Evolutionary conservation across 1,284 basidiomycete species (phyloP).

Genomic region (Trametes polyzona): DNA sequence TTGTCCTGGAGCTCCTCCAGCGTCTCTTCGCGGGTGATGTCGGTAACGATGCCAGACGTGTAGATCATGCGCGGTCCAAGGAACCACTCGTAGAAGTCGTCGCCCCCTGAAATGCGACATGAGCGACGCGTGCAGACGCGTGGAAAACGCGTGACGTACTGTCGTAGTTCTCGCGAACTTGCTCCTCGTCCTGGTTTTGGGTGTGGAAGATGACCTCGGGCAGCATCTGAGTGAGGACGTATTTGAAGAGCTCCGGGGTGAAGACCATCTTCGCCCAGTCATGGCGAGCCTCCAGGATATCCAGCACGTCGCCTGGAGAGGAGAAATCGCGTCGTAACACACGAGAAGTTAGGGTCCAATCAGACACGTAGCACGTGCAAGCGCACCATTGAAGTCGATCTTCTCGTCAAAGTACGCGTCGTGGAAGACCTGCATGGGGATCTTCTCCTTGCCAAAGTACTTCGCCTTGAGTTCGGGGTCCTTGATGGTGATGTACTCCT

Average conservation of each 20-base stretch:
- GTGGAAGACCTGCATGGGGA: constrained; percentile 97
- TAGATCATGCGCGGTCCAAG: constrained; percentile 97
- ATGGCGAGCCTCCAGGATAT: constrained; percentile 92
- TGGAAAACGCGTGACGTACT: constrained; percentile 51
- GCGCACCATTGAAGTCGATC: constrained; percentile 90
- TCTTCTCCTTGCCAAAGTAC: constrained; percentile 87
- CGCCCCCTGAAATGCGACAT: constrained; percentile 57
- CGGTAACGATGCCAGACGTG: constrained; percentile 89
- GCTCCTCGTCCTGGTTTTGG: constrained; percentile 90
- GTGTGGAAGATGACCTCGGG: constrained; percentile 96
- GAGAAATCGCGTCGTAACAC: not conserved
- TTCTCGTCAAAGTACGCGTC: constrained; percentile 98
- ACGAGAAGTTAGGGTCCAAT: constrained; percentile 13
- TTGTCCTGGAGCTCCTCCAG: constrained; percentile 98
- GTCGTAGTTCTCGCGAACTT: constrained; percentile 97
- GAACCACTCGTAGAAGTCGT: constrained; percentile 97
- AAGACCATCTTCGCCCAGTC: constrained; percentile 95
- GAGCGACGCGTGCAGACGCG: constrained; percentile 27
- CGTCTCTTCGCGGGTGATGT: constrained; percentile 78
- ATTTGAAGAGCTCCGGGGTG: constrained; percentile 90
- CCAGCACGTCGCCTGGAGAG: constrained; percentile 82
- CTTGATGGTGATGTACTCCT: constrained; percentile 91
- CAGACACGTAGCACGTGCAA: constrained; percentile 10
- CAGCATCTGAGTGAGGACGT: constrained; percentile 87
- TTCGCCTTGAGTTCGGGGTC: constrained; percentile 80